Base-by-base conservation (phyloP, 2,329 filamentous ascomycete species). In the Diaporthe eres region DNA sequence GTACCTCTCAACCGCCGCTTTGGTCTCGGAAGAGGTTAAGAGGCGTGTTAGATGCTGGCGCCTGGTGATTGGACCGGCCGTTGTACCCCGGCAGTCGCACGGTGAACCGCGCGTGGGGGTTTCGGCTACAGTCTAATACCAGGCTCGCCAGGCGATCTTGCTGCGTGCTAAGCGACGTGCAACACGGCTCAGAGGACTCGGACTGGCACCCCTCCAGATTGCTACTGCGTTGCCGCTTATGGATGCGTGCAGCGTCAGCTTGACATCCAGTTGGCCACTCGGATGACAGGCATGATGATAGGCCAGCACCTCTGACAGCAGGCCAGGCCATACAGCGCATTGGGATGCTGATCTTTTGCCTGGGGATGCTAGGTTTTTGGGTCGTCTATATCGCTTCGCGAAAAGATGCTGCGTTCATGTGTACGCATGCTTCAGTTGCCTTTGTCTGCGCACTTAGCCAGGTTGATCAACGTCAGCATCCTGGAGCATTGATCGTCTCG, bases 21-120 rank as follows among this genome's bases (percentile, higher is more conserved):
- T 13, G 47, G 44, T 49, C 47, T 53, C 28, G 44, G 22, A 39
- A 39, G 31, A 68, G 17, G 47, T 34, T 39, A n/a, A 51, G 65
- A 55, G n/a, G n/a, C 34, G n/a, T n/a, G 31, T 55, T n/a, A 42
- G 22, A 39, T 60, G 34, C 63, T 25, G 51, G 63, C 47, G 47
- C 31, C 19, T 68, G 13, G 44, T 58, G 37, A 71, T 58, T 71
- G 68, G 53, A 17, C 51, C 57, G 28, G 53, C 71, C 58, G 31
- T 55, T 55, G 47, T 47, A 19, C 8, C 47, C 71, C 58, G 71
- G 71, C 31, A 55, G 10, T 55, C 58, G 58, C 58, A 44, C 37
- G 57, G 51, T 55, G 70, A 60, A 67, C 74, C 31, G 42, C 74
- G 70, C 72, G 75, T 74, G 75, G 75, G 75, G 75, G 75, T 44